phyloP scores from a whole-genome alignment of 352 stramenopile genomes.

The Phytophthora fragariae region DNA sequence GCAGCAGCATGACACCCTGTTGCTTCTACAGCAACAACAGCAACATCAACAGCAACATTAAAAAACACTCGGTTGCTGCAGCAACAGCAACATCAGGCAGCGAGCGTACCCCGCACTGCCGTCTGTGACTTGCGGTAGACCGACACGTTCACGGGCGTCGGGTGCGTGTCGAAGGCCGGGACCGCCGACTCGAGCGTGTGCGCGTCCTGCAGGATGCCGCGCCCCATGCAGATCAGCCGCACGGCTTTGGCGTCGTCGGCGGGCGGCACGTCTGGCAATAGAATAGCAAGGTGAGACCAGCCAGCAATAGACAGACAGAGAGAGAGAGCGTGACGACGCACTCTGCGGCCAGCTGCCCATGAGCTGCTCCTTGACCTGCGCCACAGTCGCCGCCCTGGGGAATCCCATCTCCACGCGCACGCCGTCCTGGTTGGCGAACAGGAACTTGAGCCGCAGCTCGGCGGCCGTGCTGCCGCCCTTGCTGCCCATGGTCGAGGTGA shows the following conservation, averaged over 20 bases:
- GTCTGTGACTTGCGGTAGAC: conserved; percentile 61
- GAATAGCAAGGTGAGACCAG: neutral
- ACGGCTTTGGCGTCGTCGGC: conserved; percentile 71
- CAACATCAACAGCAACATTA: neutral
- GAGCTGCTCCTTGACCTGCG: conserved; percentile 71
- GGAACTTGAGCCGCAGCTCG: conserved; percentile 81
- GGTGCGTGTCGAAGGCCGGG: conserved; percentile 93
- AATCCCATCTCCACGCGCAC: conserved; percentile 73
- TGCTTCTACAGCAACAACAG: conserved; percentile 30
- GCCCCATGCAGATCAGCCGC: conserved; percentile 95
- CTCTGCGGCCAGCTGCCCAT: conserved; percentile 73
- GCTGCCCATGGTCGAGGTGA: conserved; percentile 15
- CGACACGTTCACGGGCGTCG: conserved; percentile 96
- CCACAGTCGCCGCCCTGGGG: conserved; percentile 51
- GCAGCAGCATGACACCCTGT: conserved; percentile 29
- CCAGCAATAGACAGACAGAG: neutral
- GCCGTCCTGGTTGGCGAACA: conserved; percentile 88
- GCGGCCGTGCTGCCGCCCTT: conserved; percentile 47
- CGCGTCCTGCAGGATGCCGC: conserved; percentile 91
- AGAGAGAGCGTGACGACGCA: conserved; percentile 20
- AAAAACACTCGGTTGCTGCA: conserved; percentile 4
- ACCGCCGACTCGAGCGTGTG: conserved; percentile 87
- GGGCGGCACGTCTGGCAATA: conserved; percentile 50
- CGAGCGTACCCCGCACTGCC: conserved; percentile 40
- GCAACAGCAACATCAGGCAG: conserved; percentile 11